Conservation (phyloP, 129 eudicot species). For the Cynara cardunculus region DNA sequence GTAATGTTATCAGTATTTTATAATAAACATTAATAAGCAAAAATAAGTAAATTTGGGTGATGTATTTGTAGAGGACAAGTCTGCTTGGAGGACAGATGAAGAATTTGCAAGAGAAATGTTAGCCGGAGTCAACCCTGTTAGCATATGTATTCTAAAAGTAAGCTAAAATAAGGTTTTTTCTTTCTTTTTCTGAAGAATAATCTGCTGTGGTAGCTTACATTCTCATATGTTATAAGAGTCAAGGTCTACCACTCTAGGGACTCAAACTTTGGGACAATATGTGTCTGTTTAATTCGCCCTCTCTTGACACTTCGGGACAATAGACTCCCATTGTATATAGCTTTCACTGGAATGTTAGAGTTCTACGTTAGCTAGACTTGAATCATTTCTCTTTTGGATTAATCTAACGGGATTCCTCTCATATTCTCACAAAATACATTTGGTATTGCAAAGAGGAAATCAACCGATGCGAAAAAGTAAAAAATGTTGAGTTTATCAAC, state of each 20-base stretch:
- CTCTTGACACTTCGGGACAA: no score
- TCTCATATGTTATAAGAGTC: neutral
- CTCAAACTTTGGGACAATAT: neutral
- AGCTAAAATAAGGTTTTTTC: no score
- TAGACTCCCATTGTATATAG: no score
- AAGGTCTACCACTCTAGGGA: neutral
- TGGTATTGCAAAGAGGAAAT: neutral
- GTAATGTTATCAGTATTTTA: neutral
- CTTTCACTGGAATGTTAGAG: no score
- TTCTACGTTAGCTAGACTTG: neutral
- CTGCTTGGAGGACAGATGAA: conserved; percentile 45
- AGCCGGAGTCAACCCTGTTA: conserved; percentile 51
- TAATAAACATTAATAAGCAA: neutral
- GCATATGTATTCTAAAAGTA: conserved; percentile 48
- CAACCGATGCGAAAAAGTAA: neutral
- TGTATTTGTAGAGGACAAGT: conserved; percentile 36
- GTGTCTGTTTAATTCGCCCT: no score
- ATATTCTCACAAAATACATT: neutral
- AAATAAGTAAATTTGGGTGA: neutral
- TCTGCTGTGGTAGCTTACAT: no score
- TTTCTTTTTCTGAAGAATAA: no score
- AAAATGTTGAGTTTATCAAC: neutral
- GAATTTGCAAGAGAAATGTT: neutral
- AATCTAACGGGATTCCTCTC: neutral
- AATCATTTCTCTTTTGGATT: neutral